phyloP scores from a whole-genome alignment of 768 basidiomycete genomes.

The Mycena belliarum region DNA sequence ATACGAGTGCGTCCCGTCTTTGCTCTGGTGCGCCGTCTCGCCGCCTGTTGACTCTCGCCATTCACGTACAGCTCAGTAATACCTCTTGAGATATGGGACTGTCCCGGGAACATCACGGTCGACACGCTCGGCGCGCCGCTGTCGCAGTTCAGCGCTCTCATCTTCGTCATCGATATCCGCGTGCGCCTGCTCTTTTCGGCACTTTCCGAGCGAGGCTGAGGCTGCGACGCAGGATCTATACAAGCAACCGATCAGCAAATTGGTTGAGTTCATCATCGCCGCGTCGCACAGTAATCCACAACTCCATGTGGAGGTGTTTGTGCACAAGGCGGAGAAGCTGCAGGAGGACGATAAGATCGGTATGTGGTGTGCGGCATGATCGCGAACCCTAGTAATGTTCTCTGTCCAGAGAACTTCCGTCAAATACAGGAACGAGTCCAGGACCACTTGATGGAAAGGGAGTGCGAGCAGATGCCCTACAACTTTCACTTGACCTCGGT shows the following conservation, averaged over 20 bases:
- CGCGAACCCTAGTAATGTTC: too few species aligned
- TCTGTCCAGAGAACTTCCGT: slow-evolving; percentile 69
- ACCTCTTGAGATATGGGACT: slow-evolving; percentile 94
- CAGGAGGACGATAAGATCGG: slow-evolving; percentile 91
- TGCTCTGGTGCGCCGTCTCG: neutral
- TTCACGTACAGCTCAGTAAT: slow-evolving; percentile 71
- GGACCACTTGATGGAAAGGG: slow-evolving; percentile 80
- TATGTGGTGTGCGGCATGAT: slow-evolving; percentile 29
- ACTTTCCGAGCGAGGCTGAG: slow-evolving; percentile 1
- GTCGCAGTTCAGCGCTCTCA: slow-evolving; percentile 77
- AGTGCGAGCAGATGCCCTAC: slow-evolving; percentile 75
- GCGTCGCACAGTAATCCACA: slow-evolving; percentile 75
- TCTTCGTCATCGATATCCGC: slow-evolving; percentile 95
- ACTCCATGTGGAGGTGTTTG: slow-evolving; percentile 86
- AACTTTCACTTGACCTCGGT: slow-evolving; percentile 93
- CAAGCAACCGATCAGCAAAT: slow-evolving; percentile 78
- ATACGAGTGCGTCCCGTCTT: slow-evolving; percentile 68
- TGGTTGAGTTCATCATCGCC: slow-evolving; percentile 79
- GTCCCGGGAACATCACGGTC: slow-evolving; percentile 82
- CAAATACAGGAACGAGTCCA: slow-evolving; percentile 86
- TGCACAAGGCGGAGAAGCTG: slow-evolving; percentile 92
- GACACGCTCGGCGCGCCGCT: slow-evolving; percentile 78
- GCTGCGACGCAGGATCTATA: slow-evolving; percentile 64
- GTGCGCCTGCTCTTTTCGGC: slow-evolving; percentile 44
- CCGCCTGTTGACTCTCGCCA: neutral